Conservation (phyloP, 495 filamentous ascomycete genomes). For the Podospora didyma region DNA sequence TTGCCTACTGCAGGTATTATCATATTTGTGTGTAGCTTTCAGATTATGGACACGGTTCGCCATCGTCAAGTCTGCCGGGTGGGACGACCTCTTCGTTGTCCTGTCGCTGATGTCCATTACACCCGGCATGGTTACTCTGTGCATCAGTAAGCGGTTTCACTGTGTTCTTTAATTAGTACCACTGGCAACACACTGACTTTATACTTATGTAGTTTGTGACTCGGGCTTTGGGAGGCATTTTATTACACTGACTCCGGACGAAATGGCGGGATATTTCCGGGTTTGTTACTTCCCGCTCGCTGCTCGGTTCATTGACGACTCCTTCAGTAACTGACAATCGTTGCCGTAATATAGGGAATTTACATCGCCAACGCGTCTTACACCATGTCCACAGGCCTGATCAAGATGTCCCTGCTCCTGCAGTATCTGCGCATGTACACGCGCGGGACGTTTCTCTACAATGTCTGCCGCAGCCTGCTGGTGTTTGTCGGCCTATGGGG, state of each 20-base stretch:
- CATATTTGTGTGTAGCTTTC: slow-evolving; percentile 26
- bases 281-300: background rate
- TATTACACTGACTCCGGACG: slow-evolving; percentile 13
- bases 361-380: slow-evolving; percentile 30
- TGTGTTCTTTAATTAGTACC: background rate
- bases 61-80: slow-evolving; percentile 22
- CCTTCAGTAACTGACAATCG: no score
- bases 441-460: slow-evolving; percentile 13
- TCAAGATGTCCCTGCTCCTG: slow-evolving; percentile 33
- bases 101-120: slow-evolving; percentile 18
- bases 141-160: slow-evolving; percentile 3
- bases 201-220: background rate
- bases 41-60: slow-evolving; percentile 26
- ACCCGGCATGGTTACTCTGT: slow-evolving; percentile 12
- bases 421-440: slow-evolving; percentile 33
- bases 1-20: slow-evolving; percentile 3
- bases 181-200: no score
- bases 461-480: slow-evolving; percentile 15
- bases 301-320: background rate
- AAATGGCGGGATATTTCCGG: slow-evolving; percentile 11
- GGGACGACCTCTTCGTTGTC: slow-evolving; percentile 32
- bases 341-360: no score
- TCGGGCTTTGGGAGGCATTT: slow-evolving; percentile 27
- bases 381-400: slow-evolving; percentile 24
- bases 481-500: slow-evolving; percentile 28